phyloP scores from a whole-genome alignment of 495 filamentous ascomycete genomes.

The Platismatia glauca region DNA sequence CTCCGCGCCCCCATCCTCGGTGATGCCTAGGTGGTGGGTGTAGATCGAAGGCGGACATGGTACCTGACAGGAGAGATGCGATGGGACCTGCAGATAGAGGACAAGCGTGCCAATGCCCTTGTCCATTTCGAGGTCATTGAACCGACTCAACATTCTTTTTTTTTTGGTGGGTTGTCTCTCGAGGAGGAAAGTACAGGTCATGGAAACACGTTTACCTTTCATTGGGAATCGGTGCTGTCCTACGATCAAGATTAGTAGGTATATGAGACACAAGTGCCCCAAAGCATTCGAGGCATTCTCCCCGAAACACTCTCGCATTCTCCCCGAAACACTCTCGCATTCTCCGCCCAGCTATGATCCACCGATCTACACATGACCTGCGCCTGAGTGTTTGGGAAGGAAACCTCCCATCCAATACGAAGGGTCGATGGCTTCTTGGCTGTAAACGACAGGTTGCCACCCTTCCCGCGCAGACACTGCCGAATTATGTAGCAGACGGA shows the following conservation, averaged over 20 bases:
- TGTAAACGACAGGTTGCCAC: neutral
- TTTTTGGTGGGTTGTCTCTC: no score
- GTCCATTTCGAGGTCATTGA: neutral
- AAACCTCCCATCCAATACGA: neutral
- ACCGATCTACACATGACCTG: neutral
- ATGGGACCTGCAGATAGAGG: conserved; percentile 12
- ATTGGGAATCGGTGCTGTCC: conserved; percentile 1
- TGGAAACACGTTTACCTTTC: neutral
- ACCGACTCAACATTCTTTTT: neutral
- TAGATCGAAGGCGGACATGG: neutral
- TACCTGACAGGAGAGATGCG: neutral
- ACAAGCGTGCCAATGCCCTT: neutral
- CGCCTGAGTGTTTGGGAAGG: neutral
- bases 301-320: no score
- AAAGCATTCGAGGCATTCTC: no score
- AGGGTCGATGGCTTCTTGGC: neutral
- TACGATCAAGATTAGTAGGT: neutral
- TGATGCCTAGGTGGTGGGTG: neutral
- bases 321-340: no score
- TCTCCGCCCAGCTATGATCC: no score
- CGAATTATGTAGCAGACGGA: neutral
- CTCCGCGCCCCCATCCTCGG: neutral
- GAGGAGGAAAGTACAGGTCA: neutral
- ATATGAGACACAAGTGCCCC: neutral
- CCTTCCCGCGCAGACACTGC: neutral